Evolutionary conservation across 2,329 filamentous ascomycete genomes (phyloP).

Genomic region (Claviceps monticola): DNA sequence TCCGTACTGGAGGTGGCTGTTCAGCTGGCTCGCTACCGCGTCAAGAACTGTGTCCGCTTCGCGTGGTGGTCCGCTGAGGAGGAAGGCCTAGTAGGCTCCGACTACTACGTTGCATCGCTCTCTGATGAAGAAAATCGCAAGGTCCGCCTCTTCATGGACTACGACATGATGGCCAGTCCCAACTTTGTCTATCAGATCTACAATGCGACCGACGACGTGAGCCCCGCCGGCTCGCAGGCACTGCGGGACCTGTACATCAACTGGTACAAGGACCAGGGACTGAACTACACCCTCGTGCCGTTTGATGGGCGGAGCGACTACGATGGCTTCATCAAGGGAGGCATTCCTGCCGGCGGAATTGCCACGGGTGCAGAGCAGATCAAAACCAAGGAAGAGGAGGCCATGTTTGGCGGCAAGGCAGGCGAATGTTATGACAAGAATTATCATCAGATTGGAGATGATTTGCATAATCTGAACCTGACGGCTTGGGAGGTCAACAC

Average conservation of each 20-base stretch:
- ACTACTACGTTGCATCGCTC: conserved; percentile 44
- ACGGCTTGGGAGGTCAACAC: conserved; percentile 49
- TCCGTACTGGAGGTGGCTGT: conserved; percentile 49
- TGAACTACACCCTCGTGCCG: conserved; percentile 55
- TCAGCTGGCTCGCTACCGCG: conserved; percentile 40
- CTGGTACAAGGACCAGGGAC: conserved; percentile 48
- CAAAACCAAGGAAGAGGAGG: conserved; percentile 54
- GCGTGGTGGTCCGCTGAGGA: conserved; percentile 58
- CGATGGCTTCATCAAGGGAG: conserved; percentile 57
- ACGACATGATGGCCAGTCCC: conserved; percentile 55
- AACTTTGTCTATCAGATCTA: conserved; percentile 58
- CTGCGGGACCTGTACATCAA: conserved; percentile 53
- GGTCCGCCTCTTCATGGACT: conserved; percentile 55
- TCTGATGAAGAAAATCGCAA: conserved; percentile 43
- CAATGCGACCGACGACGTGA: conserved; percentile 54
- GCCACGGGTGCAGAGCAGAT: conserved; percentile 65
- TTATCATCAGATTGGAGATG: conserved; percentile 50
- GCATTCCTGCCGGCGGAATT: conserved; percentile 62
- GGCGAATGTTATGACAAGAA: conserved; percentile 45
- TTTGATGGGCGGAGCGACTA: conserved; percentile 76
- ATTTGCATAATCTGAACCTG: conserved; percentile 41
- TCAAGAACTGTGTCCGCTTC: conserved; percentile 53
- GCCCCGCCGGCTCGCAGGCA: conserved; percentile 57
- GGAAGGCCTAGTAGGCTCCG: conserved; percentile 50
- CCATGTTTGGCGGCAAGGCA: conserved; percentile 56